Evolutionary conservation across 768 basidiomycete species (phyloP), one percentile per base, ranked within the genome.

Genomic region (Sporobolomyces pararoseus): DNA sequence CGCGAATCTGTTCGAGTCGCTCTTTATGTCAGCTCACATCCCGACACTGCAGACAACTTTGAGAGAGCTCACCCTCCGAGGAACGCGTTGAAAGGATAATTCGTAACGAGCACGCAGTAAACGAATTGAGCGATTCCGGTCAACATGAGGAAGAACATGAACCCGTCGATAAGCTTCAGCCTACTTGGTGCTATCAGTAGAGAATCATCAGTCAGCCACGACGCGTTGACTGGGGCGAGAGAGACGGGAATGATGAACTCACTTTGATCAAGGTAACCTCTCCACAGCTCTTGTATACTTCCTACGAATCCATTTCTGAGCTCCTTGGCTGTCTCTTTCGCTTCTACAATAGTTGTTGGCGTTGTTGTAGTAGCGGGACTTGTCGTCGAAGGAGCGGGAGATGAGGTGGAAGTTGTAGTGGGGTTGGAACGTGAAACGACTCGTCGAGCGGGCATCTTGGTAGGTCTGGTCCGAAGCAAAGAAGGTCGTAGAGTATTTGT

Each of bases 71-170:
- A 97, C 96, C 92, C 94, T 72, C 92, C 88, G 75, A 97, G 80
- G 82, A 99, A 99, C 46, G 96, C 92, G 75, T 99, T 97, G 84
- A 94, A 97, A 29, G 96, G 96, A 81, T 87, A 98, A 82, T 87
- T 89, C 66, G 92, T 92, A 71, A 99, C 84, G 74, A 91, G 83
- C 35, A 95, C 81, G 81, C 95, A 92, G 82, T 98, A 98, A 14
- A 85, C 81, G 81, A 99, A 97, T 79, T 97, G 94, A 52, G 86
- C 78, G 67, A 94, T 84, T 76, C 96, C 96, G 3, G 90, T 89
- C 53, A 95, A 83, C 83, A 97, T 87, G 76, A 95, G 84, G 84
- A 95, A 96, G 69, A 89, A 81, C 72, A 98, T 84, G 83, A 97
- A 97, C 12, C 86, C 81, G 82, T 99, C 96, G 78, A 98, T 87